Base-by-base conservation (phyloP, 345 rosid genomes). In the Salix caprea region DNA sequence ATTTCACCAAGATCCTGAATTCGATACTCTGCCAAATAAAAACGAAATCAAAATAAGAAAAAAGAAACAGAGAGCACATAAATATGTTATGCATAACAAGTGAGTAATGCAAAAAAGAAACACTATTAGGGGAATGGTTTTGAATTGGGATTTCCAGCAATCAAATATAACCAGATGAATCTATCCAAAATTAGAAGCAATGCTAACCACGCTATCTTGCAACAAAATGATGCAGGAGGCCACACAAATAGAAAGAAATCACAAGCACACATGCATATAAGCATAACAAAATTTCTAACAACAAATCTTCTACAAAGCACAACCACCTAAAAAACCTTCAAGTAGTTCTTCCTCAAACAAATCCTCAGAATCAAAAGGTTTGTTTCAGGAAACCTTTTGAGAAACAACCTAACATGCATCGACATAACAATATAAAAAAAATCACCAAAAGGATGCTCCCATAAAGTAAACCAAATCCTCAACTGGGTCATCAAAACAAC, bases 11-110 rank as follows among this genome's bases (percentile, higher is more conserved):
- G 77, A 75, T 65, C 71, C 65, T 61, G 71, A 70, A 48, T 64
- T 65, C 52, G 40, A 50, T 18, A 58, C 37, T 66, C 90, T 83
- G 84, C 86, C 61, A 71, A 84, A 70, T 40, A 30, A 24, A 78
- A 77, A 60, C 19, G 2, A 54, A 72, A 74, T 48, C 26, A 72
- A 9, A 70, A 68, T 60, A 36, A 74, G 78, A 39, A 44, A 61
- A 23, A 39, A n/a, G 21, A 8, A 3, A 70, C 37, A 44, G 23
- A 26, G 16, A 74, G 12, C 54, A 34, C 46, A 70, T 32, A 39
- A 36, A 66, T 36, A 80, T 40, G 42, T 36, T 4, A 42, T 36
- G 72, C 19, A 72, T 66, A 66, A 69, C 21, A 69, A 70, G 72
- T 39, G 68, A 39, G 23, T 18, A 65, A 32, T 37, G 16, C 39